Conservation (phyloP, 495 filamentous ascomycete species). For the Aspergillus homomorphus region DNA sequence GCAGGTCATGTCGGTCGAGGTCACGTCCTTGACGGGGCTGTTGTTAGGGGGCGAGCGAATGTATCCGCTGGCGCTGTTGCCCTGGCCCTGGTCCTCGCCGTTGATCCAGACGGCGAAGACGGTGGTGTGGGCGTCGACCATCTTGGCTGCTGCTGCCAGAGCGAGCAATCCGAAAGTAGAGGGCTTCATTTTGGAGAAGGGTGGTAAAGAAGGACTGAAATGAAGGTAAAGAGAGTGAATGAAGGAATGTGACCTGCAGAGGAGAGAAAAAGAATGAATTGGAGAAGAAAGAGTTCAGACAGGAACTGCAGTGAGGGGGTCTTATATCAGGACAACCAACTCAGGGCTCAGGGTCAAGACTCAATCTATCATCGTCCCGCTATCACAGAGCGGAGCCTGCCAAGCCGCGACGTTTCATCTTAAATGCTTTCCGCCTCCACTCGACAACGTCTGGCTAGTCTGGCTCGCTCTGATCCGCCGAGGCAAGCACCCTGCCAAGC, state of each 20-base stretch:
- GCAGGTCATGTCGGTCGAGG: conserved; percentile 25
- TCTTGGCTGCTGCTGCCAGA: conserved; percentile 27
- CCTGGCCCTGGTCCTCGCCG: conserved; percentile 24
- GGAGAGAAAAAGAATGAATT: conserved; percentile 3
- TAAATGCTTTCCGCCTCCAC: not conserved
- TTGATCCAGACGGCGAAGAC: conserved; percentile 27
- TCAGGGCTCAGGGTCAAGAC: not conserved
- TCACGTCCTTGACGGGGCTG: conserved; percentile 23
- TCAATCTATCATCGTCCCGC: not conserved
- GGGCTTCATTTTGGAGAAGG: conserved; percentile 22
- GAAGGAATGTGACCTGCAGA: conserved; percentile 7
- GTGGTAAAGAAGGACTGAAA: conserved; percentile 8
- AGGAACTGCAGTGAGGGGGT: not conserved
- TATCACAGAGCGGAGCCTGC: not conserved
- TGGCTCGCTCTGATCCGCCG: too few species aligned
- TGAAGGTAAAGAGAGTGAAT: conserved; percentile 3
- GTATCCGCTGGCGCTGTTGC: conserved; percentile 17
- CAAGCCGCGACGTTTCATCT: not conserved
- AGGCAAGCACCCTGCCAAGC: not conserved
- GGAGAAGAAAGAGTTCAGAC: not conserved
- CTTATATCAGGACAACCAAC: not conserved
- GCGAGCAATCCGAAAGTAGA: conserved; percentile 21
- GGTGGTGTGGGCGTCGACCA: conserved; percentile 23
- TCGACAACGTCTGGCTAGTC: not conserved
- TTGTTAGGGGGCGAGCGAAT: conserved; percentile 27